Conservation (phyloP, 1,139 yeast genomes). For the Saccharomyces uvarum region DNA sequence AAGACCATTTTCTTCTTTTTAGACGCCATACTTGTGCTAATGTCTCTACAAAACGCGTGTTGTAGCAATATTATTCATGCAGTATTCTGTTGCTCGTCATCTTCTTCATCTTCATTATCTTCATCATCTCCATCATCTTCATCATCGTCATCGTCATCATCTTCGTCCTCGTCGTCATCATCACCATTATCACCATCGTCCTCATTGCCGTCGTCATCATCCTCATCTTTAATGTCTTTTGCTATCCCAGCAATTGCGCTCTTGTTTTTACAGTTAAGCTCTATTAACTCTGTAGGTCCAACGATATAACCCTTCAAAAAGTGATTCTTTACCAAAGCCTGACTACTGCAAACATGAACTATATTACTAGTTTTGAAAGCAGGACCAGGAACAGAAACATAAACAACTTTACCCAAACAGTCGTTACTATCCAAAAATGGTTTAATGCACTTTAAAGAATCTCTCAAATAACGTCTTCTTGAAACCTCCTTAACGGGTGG, state of each 20-base stretch:
- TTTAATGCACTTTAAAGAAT: slow-evolving; percentile 51
- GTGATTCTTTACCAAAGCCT: slow-evolving; percentile 15
- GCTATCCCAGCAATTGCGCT: background rate
- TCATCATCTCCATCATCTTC: background rate
- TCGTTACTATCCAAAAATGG: slow-evolving; percentile 46
- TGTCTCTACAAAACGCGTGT: too few species aligned
- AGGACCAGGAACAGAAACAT: slow-evolving; percentile 37
- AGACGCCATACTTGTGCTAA: too few species aligned
- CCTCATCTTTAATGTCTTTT: background rate
- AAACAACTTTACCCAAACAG: slow-evolving; percentile 47
- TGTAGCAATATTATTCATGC: background rate
- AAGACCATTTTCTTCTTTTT: too few species aligned
- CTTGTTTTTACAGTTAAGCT: slow-evolving; percentile 1
- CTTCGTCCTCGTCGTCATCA: background rate
- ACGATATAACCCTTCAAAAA: slow-evolving; percentile 24
- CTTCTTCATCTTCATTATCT: background rate
- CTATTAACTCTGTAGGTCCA: slow-evolving; percentile 25
- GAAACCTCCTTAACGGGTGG: slow-evolving; percentile 40
- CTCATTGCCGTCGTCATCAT: background rate
- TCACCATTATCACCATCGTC: background rate
- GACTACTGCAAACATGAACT: background rate
- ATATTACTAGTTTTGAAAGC: slow-evolving; percentile 21
- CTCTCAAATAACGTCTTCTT: slow-evolving; percentile 42
- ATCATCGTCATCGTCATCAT: background rate
- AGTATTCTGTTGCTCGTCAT: background rate